A percentile compares a stretch with the other conserved stretches of the same genome.
phyloP scores from a whole-genome alignment of 2,329 filamentous ascomycete genomes.

The Amesomyces nigricolor region DNA sequence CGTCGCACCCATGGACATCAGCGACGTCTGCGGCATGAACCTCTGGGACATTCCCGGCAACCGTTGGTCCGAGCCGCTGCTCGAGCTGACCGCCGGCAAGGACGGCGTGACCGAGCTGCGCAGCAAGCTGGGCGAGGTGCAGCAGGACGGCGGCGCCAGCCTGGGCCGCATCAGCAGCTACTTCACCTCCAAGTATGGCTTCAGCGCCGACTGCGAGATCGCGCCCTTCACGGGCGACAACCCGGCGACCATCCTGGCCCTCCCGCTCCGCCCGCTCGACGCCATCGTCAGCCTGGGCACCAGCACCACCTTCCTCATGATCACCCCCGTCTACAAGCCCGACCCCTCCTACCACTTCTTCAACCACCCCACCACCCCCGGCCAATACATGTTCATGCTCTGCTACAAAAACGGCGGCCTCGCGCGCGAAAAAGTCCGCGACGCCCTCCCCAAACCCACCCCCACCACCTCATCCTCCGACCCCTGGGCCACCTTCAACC shows the following conservation, averaged over 20 bases:
- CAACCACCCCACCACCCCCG: conserved; percentile 87
- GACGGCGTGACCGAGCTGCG: conserved; percentile 58
- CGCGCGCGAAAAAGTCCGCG: conserved; percentile 82
- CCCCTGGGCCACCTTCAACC: conserved; percentile 78
- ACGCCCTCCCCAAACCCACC: conserved; percentile 58
- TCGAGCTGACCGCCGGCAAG: conserved; percentile 65
- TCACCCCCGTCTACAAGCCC: conserved; percentile 83
- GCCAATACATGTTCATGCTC: conserved; percentile 99
- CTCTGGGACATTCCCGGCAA: conserved; percentile 81
- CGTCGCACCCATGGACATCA: conserved; percentile 85
- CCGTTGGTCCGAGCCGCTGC: conserved; percentile 66
- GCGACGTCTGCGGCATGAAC: conserved; percentile 95
- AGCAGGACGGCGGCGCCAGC: conserved; percentile 71
- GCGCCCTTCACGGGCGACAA: conserved; percentile 94
- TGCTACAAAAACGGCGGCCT: conserved; percentile 99
- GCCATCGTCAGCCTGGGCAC: conserved; percentile 94
- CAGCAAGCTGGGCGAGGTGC: conserved; percentile 73
- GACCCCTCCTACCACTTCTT: conserved; percentile 95
- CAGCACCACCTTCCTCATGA: conserved; percentile 96
- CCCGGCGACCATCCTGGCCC: conserved; percentile 85
- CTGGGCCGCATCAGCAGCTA: conserved; percentile 73
- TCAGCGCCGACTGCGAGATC: conserved; percentile 67
- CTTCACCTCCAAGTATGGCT: conserved; percentile 73
- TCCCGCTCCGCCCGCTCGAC: conserved; percentile 80
- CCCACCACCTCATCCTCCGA: conserved; percentile 52